These are phyloP conservation scores for Zymoseptoria tritici DNA, from an alignment of 2,329 filamentous ascomycete genomes.

Conservation along the genomic window DNA sequence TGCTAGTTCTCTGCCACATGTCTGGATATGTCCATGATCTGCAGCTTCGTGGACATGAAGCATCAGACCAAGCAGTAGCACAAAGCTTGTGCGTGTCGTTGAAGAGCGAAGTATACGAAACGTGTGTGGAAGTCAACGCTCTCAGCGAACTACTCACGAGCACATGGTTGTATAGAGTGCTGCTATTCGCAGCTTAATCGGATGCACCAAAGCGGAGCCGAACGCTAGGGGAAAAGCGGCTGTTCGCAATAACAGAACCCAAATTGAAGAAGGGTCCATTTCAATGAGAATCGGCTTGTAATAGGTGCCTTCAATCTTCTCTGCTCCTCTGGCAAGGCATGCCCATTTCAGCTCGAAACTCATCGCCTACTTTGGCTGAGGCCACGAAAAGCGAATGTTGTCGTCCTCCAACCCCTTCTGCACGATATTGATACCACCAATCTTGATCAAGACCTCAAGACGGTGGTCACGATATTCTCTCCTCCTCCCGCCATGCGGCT, in stretches of 20 bases:
- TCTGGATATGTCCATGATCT: neutral
- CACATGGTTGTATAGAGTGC: neutral
- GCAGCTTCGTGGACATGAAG: neutral
- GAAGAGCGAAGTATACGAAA: neutral
- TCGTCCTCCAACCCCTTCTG: slow-evolving; percentile 15
- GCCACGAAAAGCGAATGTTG: slow-evolving; percentile 20
- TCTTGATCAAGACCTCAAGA: slow-evolving; percentile 21
- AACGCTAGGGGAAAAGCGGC: neutral
- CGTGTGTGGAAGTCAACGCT: neutral
- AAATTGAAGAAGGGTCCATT: neutral
- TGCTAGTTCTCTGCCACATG: neutral
- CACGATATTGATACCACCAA: slow-evolving; percentile 19
- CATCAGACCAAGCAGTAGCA: neutral
- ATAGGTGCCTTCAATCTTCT: neutral
- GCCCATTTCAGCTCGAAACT: no score
- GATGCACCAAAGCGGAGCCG: neutral
- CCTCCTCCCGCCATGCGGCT: slow-evolving; percentile 10
- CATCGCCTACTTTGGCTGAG: slow-evolving; percentile 4
- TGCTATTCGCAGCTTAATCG: neutral
- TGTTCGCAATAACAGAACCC: neutral
- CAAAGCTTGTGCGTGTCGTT: neutral
- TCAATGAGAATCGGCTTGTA: neutral
- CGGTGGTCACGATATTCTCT: slow-evolving; percentile 25
- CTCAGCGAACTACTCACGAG: neutral
- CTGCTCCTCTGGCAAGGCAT: neutral